A percentile compares a stretch with the other conserved stretches of the same genome.
phyloP scores from a whole-genome alignment of 106 monocot species.

The Acorus gramineus region DNA sequence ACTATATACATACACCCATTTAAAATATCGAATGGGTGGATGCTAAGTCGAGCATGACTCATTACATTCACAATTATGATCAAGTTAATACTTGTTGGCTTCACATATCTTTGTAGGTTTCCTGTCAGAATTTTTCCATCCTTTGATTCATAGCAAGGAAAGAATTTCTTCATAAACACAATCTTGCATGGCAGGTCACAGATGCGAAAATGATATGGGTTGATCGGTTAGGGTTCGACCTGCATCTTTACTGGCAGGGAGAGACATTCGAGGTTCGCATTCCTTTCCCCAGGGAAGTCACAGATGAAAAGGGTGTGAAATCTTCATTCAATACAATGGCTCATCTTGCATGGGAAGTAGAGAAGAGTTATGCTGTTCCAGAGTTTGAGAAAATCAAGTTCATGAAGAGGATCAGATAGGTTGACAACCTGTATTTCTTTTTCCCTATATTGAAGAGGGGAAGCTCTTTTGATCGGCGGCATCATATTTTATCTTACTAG shows the following conservation, averaged over 20 bases:
- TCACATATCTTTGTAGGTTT: too few species aligned
- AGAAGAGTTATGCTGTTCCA: conserved; percentile 49
- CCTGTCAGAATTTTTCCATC: too few species aligned
- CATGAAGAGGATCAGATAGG: conserved; percentile 61
- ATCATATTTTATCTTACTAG: conserved; percentile 3
- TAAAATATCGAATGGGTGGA: too few species aligned
- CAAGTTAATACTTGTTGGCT: too few species aligned
- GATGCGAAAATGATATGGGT: conserved; percentile 79
- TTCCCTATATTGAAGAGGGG: too few species aligned
- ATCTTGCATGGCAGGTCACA: conserved; percentile 36
- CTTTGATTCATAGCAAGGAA: too few species aligned
- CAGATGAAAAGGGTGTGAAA: conserved; percentile 82
- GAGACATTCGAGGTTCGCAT: conserved; percentile 54
- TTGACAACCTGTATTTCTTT: too few species aligned
- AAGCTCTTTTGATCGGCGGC: neutral
- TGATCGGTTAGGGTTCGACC: conserved; percentile 76
- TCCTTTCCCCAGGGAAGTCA: conserved; percentile 77
- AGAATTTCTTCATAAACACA: too few species aligned
- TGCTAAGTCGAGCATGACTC: too few species aligned
- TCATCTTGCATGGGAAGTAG: conserved; percentile 92
- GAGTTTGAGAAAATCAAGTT: conserved; percentile 64
- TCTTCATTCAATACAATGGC: conserved; percentile 91
- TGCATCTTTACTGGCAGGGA: conserved; percentile 41
- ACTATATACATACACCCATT: too few species aligned
- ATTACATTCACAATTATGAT: too few species aligned